Conservation (phyloP, 345 rosid species). For the Bruguiera sexangula region DNA sequence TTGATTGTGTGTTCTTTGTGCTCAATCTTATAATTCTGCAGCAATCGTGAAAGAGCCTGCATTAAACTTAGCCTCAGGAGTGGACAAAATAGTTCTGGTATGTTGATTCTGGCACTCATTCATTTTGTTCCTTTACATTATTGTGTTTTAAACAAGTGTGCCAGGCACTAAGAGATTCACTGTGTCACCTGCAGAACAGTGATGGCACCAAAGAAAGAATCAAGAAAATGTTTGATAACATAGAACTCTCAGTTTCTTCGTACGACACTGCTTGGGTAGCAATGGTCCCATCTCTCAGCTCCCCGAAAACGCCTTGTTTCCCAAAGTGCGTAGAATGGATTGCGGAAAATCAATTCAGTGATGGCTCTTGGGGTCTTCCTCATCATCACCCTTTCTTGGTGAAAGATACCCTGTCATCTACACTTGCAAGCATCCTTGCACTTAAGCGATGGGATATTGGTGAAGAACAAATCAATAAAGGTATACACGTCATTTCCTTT, state of each 20-base stretch:
- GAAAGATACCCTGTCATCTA: conserved; percentile 66
- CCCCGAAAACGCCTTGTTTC: conserved; percentile 52
- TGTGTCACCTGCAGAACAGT: conserved; percentile 31
- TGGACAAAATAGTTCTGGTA: conserved; percentile 39
- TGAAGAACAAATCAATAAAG: conserved; percentile 59
- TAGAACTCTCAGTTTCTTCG: conserved; percentile 64
- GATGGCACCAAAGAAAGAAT: conserved; percentile 49
- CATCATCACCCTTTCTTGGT: conserved; percentile 36
- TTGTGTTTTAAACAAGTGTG: not conserved
- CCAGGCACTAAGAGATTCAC: not conserved
- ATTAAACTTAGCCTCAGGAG: conserved; percentile 24
- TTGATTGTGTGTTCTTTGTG: no score
- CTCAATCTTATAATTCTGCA: conserved; percentile 12
- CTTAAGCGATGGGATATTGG: conserved; percentile 73
- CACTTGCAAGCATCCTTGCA: conserved; percentile 77
- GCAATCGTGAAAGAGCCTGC: conserved; percentile 30
- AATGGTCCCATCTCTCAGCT: conserved; percentile 66
- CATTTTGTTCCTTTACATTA: conserved; percentile 1
- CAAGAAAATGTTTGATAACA: conserved; percentile 55
- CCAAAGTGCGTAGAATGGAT: conserved; percentile 72
- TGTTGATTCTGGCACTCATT: conserved; percentile 3
- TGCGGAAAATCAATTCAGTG: conserved; percentile 60
- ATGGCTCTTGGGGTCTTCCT: conserved; percentile 85
- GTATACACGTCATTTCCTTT: conserved; percentile 15
- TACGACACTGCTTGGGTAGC: conserved; percentile 96